These are phyloP conservation scores for Cryomyces minteri DNA, from an alignment of 495 filamentous ascomycete species.

Conservation along the genomic window DNA sequence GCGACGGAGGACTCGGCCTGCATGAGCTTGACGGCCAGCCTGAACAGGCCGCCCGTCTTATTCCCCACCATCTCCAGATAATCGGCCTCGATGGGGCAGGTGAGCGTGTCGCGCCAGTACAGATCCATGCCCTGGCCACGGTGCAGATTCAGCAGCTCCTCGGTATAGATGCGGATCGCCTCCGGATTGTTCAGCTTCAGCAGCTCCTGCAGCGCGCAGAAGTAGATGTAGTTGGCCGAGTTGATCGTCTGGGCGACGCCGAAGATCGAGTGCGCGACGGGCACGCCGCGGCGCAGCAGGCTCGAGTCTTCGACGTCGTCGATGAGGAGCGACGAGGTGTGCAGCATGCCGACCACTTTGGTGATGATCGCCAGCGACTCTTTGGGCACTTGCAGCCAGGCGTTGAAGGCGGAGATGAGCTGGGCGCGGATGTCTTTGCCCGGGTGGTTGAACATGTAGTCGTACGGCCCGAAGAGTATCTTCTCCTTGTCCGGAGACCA, in stretches of 20 bases:
- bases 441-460: constrained; percentile 70
- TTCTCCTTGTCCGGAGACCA: constrained; percentile 26
- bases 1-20: constrained; percentile 50
- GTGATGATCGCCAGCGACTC: constrained; percentile 67
- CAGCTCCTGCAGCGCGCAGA: constrained; percentile 58
- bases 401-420: constrained; percentile 79
- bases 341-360: constrained; percentile 79
- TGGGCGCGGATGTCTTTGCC: constrained; percentile 84
- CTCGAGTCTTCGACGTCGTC: constrained; percentile 64
- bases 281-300: constrained; percentile 65
- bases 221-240: constrained; percentile 93
- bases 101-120: constrained; percentile 89
- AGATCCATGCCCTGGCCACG: constrained; percentile 95
- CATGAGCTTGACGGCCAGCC: constrained; percentile 90
- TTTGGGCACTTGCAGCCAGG: constrained; percentile 68
- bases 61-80: constrained; percentile 98
- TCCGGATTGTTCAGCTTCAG: constrained; percentile 52
- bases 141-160: constrained; percentile 87
- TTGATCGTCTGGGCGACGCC: constrained; percentile 95
- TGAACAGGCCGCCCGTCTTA: constrained; percentile 92
- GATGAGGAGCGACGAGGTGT: constrained; percentile 81
- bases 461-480: constrained; percentile 70
- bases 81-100: constrained; percentile 85
- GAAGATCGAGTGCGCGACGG: constrained; percentile 89
- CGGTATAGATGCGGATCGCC: constrained; percentile 60